These are phyloP conservation scores for Leishmania arabica DNA, from an alignment of 208 protist genomes.

Conservation along the genomic window DNA sequence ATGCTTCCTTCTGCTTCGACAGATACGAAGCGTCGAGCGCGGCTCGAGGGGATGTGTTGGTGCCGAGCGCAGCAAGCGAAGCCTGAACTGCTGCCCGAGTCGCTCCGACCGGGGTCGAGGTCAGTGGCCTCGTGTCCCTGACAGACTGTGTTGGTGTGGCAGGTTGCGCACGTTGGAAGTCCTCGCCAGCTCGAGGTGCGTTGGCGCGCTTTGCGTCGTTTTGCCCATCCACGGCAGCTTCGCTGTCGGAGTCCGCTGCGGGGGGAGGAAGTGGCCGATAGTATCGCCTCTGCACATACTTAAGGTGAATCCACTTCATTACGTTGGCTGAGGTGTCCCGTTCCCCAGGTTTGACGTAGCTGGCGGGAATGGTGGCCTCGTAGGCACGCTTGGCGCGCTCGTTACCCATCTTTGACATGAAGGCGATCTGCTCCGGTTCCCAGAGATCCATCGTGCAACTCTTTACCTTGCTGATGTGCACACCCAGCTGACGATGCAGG, in stretches of 20 bases:
- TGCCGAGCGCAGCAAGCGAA: not conserved
- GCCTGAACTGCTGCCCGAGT: not conserved
- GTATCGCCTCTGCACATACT: conserved; percentile 73
- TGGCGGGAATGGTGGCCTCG: conserved; percentile 54
- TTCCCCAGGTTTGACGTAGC: conserved; percentile 43
- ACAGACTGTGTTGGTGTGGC: not conserved
- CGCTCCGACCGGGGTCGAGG: too few species aligned
- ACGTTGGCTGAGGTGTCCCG: conserved; percentile 40
- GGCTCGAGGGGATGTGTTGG: not conserved
- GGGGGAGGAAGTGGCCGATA: not conserved
- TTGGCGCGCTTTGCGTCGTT: not conserved
- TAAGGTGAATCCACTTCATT: conserved; percentile 66
- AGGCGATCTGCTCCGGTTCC: conserved; percentile 69
- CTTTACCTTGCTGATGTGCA: conserved; percentile 88
- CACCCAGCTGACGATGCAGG: conserved; percentile 91
- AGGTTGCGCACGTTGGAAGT: too few species aligned
- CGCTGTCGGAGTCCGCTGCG: not conserved
- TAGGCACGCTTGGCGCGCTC: conserved; percentile 36
- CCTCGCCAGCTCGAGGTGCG: too few species aligned
- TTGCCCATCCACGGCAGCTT: not conserved
- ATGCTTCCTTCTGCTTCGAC: not conserved
- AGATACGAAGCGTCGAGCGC: not conserved
- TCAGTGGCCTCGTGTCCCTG: not conserved
- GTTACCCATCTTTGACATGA: conserved; percentile 75
- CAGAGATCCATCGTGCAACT: conserved; percentile 88